Conservation (phyloP, 306 rosid genomes). For the Adenanthera pavonina region DNA sequence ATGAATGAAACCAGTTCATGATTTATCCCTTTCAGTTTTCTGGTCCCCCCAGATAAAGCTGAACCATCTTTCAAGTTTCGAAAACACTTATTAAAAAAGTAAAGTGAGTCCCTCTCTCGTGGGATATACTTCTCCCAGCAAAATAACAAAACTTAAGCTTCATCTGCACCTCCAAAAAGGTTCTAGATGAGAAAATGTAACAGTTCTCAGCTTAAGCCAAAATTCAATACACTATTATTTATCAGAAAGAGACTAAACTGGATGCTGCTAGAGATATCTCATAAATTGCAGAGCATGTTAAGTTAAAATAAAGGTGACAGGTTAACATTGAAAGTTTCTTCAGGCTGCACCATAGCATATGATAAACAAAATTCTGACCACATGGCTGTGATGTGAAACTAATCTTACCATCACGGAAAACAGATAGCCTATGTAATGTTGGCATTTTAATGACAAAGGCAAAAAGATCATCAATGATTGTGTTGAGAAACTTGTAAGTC, state of each 20-base stretch:
- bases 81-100: background rate
- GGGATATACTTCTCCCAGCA: slow-evolving; percentile 19
- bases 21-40: background rate
- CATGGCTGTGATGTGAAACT: slow-evolving; percentile 7
- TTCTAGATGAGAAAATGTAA: background rate
- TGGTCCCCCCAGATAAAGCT: background rate
- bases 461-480: slow-evolving; percentile 95
- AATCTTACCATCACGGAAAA: slow-evolving; percentile 96
- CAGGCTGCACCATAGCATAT: slow-evolving; percentile 12
- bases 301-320: slow-evolving; percentile 9
- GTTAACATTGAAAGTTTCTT: slow-evolving; percentile 8
- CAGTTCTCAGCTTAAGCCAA: slow-evolving; percentile 12
- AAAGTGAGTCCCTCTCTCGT: background rate
- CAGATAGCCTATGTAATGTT: slow-evolving; percentile 89
- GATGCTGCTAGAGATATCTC: slow-evolving; percentile 17
- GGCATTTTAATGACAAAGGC: slow-evolving; percentile 99
- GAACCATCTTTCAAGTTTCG: slow-evolving; percentile 4
- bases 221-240: background rate
- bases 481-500: slow-evolving; percentile 99
- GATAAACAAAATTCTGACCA: background rate
- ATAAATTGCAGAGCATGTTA: slow-evolving; percentile 3
- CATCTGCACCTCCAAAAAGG: background rate
- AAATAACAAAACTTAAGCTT: background rate
- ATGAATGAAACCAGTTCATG: background rate
- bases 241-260: background rate